Percentiles rank a stretch among this genome's conserved stretches.
Conservation (phyloP, 2,329 filamentous ascomycete species). For the Claviceps sp. region DNA sequence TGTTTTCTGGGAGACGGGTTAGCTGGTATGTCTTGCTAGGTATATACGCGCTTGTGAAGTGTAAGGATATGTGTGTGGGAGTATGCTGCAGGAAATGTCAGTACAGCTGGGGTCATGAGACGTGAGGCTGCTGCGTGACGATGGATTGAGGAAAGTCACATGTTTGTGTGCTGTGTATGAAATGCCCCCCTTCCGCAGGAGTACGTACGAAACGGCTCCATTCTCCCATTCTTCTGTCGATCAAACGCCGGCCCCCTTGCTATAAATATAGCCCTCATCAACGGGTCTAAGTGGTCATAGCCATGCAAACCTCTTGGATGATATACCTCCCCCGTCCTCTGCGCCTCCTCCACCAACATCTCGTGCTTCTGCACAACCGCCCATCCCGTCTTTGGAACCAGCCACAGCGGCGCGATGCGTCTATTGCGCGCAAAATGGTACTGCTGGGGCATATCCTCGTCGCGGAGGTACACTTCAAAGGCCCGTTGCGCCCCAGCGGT, state of each 20-base stretch:
- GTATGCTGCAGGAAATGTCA: no score
- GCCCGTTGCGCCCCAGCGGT: slow-evolving; percentile 39
- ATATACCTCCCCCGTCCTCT: slow-evolving; percentile 53
- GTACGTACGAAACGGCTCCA: slow-evolving; percentile 70
- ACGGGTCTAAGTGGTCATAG: slow-evolving; percentile 85
- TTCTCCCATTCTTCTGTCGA: slow-evolving; percentile 64
- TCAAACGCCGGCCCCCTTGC: slow-evolving; percentile 87
- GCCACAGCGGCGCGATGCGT: slow-evolving; percentile 89
- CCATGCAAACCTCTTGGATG: slow-evolving; percentile 78
- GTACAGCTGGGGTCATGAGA: no score
- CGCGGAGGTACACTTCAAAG: slow-evolving; percentile 77
- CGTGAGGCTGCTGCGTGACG: no score
- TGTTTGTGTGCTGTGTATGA: no score
- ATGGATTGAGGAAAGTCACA: no score
- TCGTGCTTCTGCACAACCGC: slow-evolving; percentile 72
- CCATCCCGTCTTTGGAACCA: slow-evolving; percentile 86
- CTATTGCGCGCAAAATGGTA: slow-evolving; percentile 85
- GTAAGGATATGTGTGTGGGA: no score
- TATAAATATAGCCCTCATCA: slow-evolving; percentile 94
- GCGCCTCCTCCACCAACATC: slow-evolving; percentile 56
- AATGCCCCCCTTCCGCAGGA: no score
- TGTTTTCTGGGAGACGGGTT: slow-evolving; percentile 55
- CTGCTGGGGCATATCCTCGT: slow-evolving; percentile 77
- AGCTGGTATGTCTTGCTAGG: slow-evolving; percentile 6
- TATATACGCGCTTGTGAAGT: no score